A percentile compares a stretch with the other conserved stretches of the same genome.
These are phyloP conservation scores for Backusella tarrabulga DNA, from an alignment of 192 early-diverging fungal genomes.

Conservation along the genomic window DNA sequence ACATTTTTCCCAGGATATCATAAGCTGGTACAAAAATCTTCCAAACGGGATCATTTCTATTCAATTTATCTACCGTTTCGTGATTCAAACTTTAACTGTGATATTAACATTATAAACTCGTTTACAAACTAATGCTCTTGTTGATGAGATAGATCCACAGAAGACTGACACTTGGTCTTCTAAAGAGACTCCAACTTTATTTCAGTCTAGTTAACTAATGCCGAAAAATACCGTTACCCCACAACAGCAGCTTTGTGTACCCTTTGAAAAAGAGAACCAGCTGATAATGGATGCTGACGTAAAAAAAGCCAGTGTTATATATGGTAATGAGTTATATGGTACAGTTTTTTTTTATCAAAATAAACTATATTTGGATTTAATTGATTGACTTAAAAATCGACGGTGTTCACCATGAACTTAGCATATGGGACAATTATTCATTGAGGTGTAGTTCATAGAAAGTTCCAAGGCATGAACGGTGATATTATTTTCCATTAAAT, in stretches of 20 bases:
- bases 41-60: slow-evolving; percentile 1
- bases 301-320: neutral
- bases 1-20: slow-evolving; percentile 14
- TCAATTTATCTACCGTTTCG: slow-evolving; percentile 2
- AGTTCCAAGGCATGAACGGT: neutral
- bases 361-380: neutral
- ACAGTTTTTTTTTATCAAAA: neutral
- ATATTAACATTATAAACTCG: neutral
- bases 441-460: neutral
- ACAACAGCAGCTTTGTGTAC: neutral
- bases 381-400: neutral
- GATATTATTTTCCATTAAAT: slow-evolving; percentile 1
- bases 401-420: neutral
- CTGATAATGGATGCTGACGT: slow-evolving; percentile 1
- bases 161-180: neutral
- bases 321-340: neutral
- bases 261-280: neutral
- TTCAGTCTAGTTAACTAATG: neutral
- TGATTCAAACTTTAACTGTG: neutral
- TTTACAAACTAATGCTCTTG: neutral
- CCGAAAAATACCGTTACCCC: neutral
- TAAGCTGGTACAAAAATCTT: slow-evolving; percentile 4
- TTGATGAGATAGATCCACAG: neutral
- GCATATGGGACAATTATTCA: neutral
- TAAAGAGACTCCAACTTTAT: neutral